These are phyloP conservation scores for Collybiopsis luxurians DNA, from an alignment of 768 basidiomycete genomes.

Conservation along the genomic window DNA sequence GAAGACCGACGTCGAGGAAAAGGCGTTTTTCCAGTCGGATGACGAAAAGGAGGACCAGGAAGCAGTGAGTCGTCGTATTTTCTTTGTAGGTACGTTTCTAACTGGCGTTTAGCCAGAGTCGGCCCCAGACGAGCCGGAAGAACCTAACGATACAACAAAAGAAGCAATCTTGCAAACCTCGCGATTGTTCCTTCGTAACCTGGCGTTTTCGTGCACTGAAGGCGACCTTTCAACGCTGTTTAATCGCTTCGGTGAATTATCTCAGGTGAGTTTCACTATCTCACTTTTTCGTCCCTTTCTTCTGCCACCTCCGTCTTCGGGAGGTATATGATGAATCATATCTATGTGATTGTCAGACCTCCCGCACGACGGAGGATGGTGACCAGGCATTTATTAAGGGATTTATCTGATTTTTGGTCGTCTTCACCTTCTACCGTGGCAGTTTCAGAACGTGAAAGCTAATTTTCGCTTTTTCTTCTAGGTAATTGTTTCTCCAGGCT, in stretches of 20 bases:
- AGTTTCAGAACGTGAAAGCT: too few species aligned
- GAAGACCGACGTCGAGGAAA: slow-evolving; percentile 39
- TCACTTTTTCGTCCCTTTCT: too few species aligned
- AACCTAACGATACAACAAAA: slow-evolving; percentile 32
- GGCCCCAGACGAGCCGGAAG: background rate
- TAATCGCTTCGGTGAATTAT: slow-evolving; percentile 63
- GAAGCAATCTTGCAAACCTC: slow-evolving; percentile 69
- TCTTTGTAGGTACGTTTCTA: background rate
- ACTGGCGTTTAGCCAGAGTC: background rate
- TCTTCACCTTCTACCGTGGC: background rate
- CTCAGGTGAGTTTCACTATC: slow-evolving; percentile 59
- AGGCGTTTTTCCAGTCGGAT: slow-evolving; percentile 61
- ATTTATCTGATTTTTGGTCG: background rate
- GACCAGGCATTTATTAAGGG: background rate
- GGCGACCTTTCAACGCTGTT: slow-evolving; percentile 68
- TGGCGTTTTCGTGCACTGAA: slow-evolving; percentile 83
- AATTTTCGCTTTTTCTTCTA: slow-evolving; percentile 12
- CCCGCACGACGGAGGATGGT: too few species aligned
- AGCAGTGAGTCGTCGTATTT: background rate
- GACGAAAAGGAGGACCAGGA: slow-evolving; percentile 38
- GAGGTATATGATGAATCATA: too few species aligned
- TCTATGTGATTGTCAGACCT: background rate
- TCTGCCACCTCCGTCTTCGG: too few species aligned
- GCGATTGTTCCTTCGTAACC: slow-evolving; percentile 90
- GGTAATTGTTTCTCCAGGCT: slow-evolving; percentile 22